Percentiles rank a stretch among this genome's conserved stretches.
Conservation (phyloP, 805 yeast species). For the Metschnikowia cubensis region DNA sequence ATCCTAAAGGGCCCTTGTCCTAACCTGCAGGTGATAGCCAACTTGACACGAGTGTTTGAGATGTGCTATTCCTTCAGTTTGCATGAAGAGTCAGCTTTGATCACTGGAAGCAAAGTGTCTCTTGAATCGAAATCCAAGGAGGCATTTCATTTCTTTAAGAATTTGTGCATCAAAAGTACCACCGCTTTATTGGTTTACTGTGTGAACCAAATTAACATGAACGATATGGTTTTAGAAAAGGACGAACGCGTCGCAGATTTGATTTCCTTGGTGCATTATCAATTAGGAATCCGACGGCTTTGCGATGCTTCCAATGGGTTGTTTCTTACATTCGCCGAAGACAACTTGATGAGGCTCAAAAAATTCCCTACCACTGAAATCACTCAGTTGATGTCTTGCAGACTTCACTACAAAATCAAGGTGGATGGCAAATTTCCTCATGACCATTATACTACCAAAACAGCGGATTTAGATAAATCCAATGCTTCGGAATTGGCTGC, state of each 20-base stretch:
- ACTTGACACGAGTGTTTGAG: conserved; percentile 31
- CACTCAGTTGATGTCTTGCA: conserved; percentile 74
- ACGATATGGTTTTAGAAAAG: background rate
- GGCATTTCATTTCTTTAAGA: conserved; percentile 45
- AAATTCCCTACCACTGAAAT: conserved; percentile 59
- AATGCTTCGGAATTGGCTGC: conserved; percentile 38
- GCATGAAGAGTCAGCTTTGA: conserved; percentile 48
- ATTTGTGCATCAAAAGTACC: conserved; percentile 37
- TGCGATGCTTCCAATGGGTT: conserved; percentile 65
- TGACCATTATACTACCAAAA: conserved; percentile 53
- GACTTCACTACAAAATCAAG: conserved; percentile 63
- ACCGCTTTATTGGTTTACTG: conserved; percentile 40
- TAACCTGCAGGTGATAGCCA: conserved; percentile 15
- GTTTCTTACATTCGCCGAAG: conserved; percentile 59
- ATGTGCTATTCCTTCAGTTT: conserved; percentile 47
- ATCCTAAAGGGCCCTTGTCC: conserved; percentile 12
- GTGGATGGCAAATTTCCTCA: conserved; percentile 58
- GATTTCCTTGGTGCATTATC: conserved; percentile 62
- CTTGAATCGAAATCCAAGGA: conserved; percentile 39
- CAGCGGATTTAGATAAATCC: conserved; percentile 24
- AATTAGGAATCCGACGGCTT: conserved; percentile 62
- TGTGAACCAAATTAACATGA: conserved; percentile 7
- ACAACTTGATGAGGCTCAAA: conserved; percentile 43
- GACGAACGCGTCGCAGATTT: conserved; percentile 38
- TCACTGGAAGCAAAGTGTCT: conserved; percentile 36